Percentiles rank a stretch among this genome's conserved stretches.
Evolutionary conservation across 257 asterid species (phyloP).

Genomic region (Solanum appendiculatum): DNA sequence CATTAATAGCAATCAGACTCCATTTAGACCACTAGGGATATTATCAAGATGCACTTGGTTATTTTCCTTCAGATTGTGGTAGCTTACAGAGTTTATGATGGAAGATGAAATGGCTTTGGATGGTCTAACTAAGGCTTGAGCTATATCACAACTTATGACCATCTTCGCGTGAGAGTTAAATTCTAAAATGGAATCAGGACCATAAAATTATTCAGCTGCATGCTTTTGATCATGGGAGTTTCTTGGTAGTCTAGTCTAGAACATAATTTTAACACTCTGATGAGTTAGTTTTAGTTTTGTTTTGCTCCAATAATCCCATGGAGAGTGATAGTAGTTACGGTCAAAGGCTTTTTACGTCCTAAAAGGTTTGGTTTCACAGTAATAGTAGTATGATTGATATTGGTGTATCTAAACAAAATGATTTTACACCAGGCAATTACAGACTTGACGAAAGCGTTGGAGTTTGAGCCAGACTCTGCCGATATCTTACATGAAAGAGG

Average conservation of each 20-base stretch:
- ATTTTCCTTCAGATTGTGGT: background rate
- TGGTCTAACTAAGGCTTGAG: background rate
- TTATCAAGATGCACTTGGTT: background rate
- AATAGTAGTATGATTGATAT: background rate
- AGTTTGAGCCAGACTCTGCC: slow-evolving; percentile 66
- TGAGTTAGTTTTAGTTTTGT: background rate
- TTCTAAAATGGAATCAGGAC: background rate
- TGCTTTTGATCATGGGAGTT: background rate
- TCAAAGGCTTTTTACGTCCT: background rate
- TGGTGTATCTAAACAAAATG: background rate
- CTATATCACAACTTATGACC: background rate
- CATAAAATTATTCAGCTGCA: background rate
- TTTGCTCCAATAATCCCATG: background rate
- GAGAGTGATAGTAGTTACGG: background rate
- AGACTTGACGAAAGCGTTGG: slow-evolving; percentile 92
- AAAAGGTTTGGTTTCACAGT: background rate
- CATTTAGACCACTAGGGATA: background rate
- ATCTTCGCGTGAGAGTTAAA: background rate
- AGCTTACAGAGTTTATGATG: background rate
- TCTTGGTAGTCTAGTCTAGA: background rate
- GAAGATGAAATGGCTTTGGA: background rate
- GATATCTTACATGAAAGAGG: slow-evolving; percentile 97
- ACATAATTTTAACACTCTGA: background rate
- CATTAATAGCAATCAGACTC: background rate
- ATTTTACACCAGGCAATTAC: slow-evolving; percentile 66